phyloP scores from a whole-genome alignment of 2,329 filamentous ascomycete genomes.

The Penicillium sp. region DNA sequence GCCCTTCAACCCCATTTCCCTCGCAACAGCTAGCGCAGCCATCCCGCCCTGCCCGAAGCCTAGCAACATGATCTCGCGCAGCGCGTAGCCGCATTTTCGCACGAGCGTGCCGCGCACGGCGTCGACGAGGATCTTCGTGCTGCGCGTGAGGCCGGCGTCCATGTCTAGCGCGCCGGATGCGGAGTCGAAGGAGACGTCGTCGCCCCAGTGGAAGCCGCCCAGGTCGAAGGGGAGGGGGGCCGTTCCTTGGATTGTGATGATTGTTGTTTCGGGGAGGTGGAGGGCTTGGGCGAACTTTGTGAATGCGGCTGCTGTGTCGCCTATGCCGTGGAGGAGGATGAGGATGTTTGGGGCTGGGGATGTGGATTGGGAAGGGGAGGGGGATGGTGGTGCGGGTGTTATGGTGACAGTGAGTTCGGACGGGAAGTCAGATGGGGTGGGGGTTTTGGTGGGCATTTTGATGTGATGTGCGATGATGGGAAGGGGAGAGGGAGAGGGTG shows the following conservation, averaged over 20 bases:
- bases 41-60: conserved; percentile 69
- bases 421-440: conserved; percentile 49
- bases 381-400: conserved; percentile 34
- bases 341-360: conserved; percentile 68
- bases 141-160: conserved; percentile 61
- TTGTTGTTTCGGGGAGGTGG: conserved; percentile 72
- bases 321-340: conserved; percentile 79
- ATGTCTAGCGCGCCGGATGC: conserved; percentile 56
- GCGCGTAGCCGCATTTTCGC: conserved; percentile 58
- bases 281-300: conserved; percentile 66
- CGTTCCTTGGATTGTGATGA: conserved; percentile 71
- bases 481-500: neutral
- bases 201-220: conserved; percentile 68
- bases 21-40: conserved; percentile 57
- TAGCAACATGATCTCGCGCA: conserved; percentile 61
- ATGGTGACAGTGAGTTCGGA: conserved; percentile 41
- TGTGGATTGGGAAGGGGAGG: conserved; percentile 40
- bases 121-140: conserved; percentile 49
- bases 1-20: conserved; percentile 37
- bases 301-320: conserved; percentile 71
- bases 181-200: conserved; percentile 59
- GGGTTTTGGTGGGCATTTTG: conserved; percentile 39
- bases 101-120: conserved; percentile 56
- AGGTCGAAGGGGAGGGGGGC: conserved; percentile 67
- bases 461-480: neutral